phyloP scores from a whole-genome alignment of 2,329 filamentous ascomycete genomes.

The Aureobasidium melanogenum region DNA sequence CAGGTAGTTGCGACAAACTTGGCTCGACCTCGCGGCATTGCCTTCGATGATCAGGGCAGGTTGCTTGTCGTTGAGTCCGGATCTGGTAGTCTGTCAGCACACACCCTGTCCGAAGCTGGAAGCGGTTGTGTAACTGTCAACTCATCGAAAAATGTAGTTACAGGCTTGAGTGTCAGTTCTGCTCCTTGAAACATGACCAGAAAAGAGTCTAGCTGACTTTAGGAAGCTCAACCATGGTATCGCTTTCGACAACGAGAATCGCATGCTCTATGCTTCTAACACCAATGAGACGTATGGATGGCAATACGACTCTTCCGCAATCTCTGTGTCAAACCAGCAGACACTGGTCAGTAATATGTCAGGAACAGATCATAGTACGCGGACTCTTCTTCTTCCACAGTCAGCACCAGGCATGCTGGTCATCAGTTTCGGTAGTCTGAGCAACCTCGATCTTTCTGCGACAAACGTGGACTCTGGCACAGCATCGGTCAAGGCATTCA shows the following conservation, averaged over 20 bases:
- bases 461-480: slow-evolving; percentile 46
- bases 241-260: slow-evolving; percentile 14
- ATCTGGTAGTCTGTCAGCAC: slow-evolving; percentile 27
- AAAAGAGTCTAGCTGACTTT: neutral
- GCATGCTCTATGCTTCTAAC: slow-evolving; percentile 45
- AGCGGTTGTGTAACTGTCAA: slow-evolving; percentile 11
- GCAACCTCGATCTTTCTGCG: slow-evolving; percentile 53
- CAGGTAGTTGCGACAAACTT: slow-evolving; percentile 39
- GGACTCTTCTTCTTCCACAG: slow-evolving; percentile 56
- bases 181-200: too few species aligned
- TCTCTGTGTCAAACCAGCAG: slow-evolving; percentile 10
- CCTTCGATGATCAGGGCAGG: slow-evolving; percentile 39
- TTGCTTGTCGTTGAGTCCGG: slow-evolving; percentile 39
- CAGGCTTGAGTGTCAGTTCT: neutral
- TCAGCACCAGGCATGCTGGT: slow-evolving; percentile 49
- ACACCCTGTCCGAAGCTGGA: slow-evolving; percentile 23
- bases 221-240: slow-evolving; percentile 42
- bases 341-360: slow-evolving; percentile 54
- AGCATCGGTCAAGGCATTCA: slow-evolving; percentile 59
- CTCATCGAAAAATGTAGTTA: neutral
- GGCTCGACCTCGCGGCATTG: slow-evolving; percentile 36
- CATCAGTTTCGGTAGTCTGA: slow-evolving; percentile 55
- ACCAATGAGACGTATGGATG: slow-evolving; percentile 46
- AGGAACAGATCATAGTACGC: slow-evolving; percentile 52
- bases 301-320: slow-evolving; percentile 51